Evolutionary conservation across 2,329 filamentous ascomycete genomes (phyloP), one percentile per base, ranked within the genome.

Genomic region (Kalaharituber pfeilii): DNA sequence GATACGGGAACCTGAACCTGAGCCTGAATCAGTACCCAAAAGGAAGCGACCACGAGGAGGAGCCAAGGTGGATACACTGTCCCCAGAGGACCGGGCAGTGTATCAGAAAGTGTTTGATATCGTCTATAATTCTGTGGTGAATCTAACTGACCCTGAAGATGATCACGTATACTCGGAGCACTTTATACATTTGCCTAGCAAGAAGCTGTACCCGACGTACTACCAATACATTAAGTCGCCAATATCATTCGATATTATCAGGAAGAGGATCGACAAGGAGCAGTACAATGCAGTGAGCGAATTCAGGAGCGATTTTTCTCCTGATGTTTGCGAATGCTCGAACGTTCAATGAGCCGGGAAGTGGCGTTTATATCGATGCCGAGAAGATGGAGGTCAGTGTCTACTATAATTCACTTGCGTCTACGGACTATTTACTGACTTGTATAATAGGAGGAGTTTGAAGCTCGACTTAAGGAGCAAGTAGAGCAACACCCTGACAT

Each of bases 291-390:
- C 77, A 64, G 70, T 95, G 57, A 80, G 78, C 65, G 85, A 88
- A 62, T 79, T 98, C 75, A 77, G 80, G 53, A 79, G 78, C 61
- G 93, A 98, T 65, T 81, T 98, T 59, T n/a, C 78, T 80, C 51
- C 71, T 89, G 59, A 77, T 98, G 69, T 91, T 88, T 67, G 80
- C 77, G 66, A 98, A 98, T 68, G 94, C 89, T 61, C 79, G 86
- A 67, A 91, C 84, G 2, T 98, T 94, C 73, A 98, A 98, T 65
- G 93, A 98, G 69, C 91, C 96, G 66, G 84, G 82, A 55, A 95
- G 88, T 68, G 73, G 93, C 63, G 76, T 98, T 53, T 96, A 88
- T 71, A 78, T 85, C 65, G 91, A 98, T 73, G 89, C 89, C 50
- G 88, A 88, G 68, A 75, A 83, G 53, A 95, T 98, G 69, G 85